phyloP scores from a whole-genome alignment of 2,329 filamentous ascomycete genomes.

The Thielaviopsis musarum region DNA sequence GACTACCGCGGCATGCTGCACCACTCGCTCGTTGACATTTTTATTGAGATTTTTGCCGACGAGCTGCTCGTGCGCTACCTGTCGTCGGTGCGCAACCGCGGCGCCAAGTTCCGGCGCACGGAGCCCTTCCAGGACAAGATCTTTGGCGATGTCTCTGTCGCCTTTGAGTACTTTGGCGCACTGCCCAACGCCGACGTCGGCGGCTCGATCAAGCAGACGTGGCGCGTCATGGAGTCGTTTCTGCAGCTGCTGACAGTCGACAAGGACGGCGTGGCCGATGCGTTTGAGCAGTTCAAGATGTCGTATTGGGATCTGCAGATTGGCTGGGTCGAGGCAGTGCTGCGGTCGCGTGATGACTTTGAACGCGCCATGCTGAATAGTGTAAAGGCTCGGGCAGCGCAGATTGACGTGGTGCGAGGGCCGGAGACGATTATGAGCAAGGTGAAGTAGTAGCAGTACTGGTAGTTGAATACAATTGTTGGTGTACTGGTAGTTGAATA shows the following conservation, averaged over 20 bases:
- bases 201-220: slow-evolving; percentile 69
- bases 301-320: slow-evolving; percentile 90
- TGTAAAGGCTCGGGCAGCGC: slow-evolving; percentile 77
- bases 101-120: slow-evolving; percentile 68
- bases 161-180: slow-evolving; percentile 73
- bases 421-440: slow-evolving; percentile 89
- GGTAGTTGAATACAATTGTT: too few relatives aligned
- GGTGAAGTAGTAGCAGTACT: slow-evolving; percentile 42
- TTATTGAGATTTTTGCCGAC: slow-evolving; percentile 85
- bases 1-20: slow-evolving; percentile 79
- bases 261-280: slow-evolving; percentile 52
- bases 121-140: slow-evolving; percentile 89
- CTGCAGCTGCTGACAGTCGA: slow-evolving; percentile 64
- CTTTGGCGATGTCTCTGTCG: slow-evolving; percentile 78
- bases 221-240: slow-evolving; percentile 79
- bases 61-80: slow-evolving; percentile 81
- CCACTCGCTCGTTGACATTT: slow-evolving; percentile 73
- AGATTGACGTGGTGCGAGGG: slow-evolving; percentile 64
- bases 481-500: too few relatives aligned
- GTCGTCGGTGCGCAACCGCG: slow-evolving; percentile 69
- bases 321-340: slow-evolving; percentile 84
- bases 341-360: slow-evolving; percentile 81
- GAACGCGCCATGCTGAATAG: slow-evolving; percentile 76
- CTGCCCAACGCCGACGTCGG: slow-evolving; percentile 54
- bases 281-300: slow-evolving; percentile 69